Conservation (phyloP, 129 eudicot species). For the Chrysanthemum makinoi region DNA sequence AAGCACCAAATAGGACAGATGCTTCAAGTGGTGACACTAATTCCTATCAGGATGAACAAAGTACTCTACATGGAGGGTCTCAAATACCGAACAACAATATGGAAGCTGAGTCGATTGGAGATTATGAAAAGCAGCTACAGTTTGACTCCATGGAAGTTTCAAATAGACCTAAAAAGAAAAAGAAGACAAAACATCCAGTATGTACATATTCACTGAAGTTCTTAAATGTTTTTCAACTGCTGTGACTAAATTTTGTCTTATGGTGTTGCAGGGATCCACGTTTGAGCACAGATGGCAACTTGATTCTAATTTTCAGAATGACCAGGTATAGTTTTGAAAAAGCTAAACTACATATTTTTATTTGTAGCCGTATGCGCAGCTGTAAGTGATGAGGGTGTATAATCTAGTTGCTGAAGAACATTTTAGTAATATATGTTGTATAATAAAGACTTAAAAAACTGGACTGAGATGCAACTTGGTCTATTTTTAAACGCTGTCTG, state of each 20-base stretch:
- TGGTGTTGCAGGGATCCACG: conserved; percentile 50
- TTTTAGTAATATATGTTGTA: neutral
- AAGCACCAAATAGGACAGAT: conserved; percentile 65
- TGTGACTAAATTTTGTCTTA: neutral
- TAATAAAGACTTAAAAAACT: neutral
- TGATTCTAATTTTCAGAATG: conserved; percentile 65
- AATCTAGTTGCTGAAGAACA: neutral
- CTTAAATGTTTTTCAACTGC: conserved; percentile 10
- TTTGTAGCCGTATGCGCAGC: neutral
- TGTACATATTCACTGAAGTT: conserved; percentile 4
- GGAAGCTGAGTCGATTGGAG: conserved; percentile 82
- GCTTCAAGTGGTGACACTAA: conserved; percentile 96
- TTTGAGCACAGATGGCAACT: conserved; percentile 76
- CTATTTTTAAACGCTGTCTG: no score
- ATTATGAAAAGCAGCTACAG: conserved; percentile 64
- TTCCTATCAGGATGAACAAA: conserved; percentile 94
- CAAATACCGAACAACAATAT: conserved; percentile 48
- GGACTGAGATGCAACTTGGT: neutral
- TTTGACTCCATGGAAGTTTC: conserved; percentile 70
- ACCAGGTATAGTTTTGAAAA: conserved; percentile 55
- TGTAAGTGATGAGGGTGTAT: neutral
- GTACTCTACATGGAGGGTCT: conserved; percentile 68
- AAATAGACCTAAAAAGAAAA: conserved; percentile 80
- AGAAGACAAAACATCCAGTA: conserved; percentile 83
- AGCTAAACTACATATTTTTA: neutral